Conservation (phyloP, 2,329 filamentous ascomycete species). For the Gnomoniopsis sp. region DNA sequence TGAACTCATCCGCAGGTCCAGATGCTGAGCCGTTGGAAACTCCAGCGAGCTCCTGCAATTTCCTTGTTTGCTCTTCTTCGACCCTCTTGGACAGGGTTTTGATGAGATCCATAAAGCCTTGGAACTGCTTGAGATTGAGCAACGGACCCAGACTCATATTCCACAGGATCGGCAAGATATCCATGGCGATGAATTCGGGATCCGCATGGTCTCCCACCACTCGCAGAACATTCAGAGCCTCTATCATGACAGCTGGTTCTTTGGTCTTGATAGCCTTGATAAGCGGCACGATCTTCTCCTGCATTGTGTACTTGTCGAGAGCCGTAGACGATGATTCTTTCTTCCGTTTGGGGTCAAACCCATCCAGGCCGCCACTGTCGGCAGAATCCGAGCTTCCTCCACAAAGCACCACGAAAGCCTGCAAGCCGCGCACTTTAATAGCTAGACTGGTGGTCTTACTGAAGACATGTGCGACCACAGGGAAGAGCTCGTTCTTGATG, state of each 20-base stretch:
- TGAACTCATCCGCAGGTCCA: slow-evolving; percentile 60
- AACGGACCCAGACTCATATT: slow-evolving; percentile 86
- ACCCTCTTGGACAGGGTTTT: slow-evolving; percentile 75
- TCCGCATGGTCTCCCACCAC: slow-evolving; percentile 82
- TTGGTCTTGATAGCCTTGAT: slow-evolving; percentile 95
- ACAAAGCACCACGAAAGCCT: slow-evolving; percentile 86
- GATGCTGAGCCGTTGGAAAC: slow-evolving; percentile 47
- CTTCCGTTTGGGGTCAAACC: slow-evolving; percentile 57
- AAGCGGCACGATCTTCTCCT: slow-evolving; percentile 92
- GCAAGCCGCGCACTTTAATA: slow-evolving; percentile 89
- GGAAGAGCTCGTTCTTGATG: slow-evolving; percentile 95
- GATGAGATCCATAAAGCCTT: slow-evolving; percentile 85
- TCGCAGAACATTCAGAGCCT: slow-evolving; percentile 77
- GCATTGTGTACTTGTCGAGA: slow-evolving; percentile 95
- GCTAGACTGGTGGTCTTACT: slow-evolving; percentile 88
- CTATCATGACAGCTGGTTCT: slow-evolving; percentile 96
- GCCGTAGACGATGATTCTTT: slow-evolving; percentile 70
- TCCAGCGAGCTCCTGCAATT: slow-evolving; percentile 78
- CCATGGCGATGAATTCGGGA: slow-evolving; percentile 86
- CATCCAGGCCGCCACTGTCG: slow-evolving; percentile 70
- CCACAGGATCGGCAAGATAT: slow-evolving; percentile 88
- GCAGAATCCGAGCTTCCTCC: slow-evolving; percentile 62
- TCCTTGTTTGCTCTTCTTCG: slow-evolving; percentile 84
- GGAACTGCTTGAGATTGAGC: slow-evolving; percentile 83
- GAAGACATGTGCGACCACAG: slow-evolving; percentile 85